Base-by-base conservation (phyloP, 257 asterid genomes). In the Ligustrum vulgare region DNA sequence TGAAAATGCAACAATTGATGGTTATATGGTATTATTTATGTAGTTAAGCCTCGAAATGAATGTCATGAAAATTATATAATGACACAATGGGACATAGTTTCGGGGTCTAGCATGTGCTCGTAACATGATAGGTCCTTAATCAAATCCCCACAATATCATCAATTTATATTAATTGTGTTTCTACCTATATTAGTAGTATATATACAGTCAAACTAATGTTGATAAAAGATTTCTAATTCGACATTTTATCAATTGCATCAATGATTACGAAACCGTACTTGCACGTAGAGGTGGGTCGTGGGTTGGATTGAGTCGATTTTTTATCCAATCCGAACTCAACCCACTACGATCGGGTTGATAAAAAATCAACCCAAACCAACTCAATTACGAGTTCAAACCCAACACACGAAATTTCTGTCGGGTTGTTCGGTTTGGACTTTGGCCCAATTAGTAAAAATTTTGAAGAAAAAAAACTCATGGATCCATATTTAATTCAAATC, bases 71-170 rank as follows among this genome's bases (percentile, higher is more conserved):
- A 73, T 82, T 72, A 73, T 88, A 84, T 70, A 80, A 83, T 72
- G 90, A 67, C 64, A 31, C 36, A 69, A 79, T 63, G 82, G 84
- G 31, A 83, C 89, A 80, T 45, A 63, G 71, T 85, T 81, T 71
- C 45, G 83, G 89, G 79, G 67, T 68, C 78, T 76, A 73, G 82
- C 96, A 88, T 89, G 92, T 90, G 87, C 88, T 67, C 70, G 76
- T 75, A 84, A 88, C 93, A 78, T 88, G 94, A 91, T 90, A 77
- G 92, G 91, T 81, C 89, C 72, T 72, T 32, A 28, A 72, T 37
- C 75, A 39, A 51, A 72, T 37, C 34, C 43, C 69, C 9, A 49
- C 28, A 31, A 12, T 23, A n/a, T 56, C 69, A 72, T 75, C 75
- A 71, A 43, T 80, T 33, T 70, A 66, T 20, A 64, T 58, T 74